These are phyloP conservation scores for Zoysia pacifica DNA, from an alignment of 176 grass and related monocot genomes.

Conservation along the genomic window DNA sequence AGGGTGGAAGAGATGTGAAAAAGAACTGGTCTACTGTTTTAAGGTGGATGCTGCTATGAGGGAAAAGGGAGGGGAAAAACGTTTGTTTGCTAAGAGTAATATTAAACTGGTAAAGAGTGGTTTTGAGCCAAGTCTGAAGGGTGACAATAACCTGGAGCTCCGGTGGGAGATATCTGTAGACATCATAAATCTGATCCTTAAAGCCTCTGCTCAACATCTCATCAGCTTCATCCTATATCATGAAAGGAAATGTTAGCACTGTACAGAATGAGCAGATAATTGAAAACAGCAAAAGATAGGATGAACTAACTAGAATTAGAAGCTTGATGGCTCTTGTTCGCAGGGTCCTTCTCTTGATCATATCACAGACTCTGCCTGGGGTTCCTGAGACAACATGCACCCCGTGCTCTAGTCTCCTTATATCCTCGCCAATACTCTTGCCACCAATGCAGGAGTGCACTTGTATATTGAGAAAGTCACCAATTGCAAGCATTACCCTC, in stretches of 20 bases:
- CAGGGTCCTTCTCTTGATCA: constrained; percentile 87
- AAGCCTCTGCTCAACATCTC: constrained; percentile 94
- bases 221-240: constrained; percentile 87
- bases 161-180: constrained; percentile 86
- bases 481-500: constrained; percentile 73
- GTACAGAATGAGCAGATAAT: background rate
- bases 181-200: constrained; percentile 94
- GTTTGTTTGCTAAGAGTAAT: background rate
- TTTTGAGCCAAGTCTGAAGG: background rate
- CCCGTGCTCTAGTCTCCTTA: constrained; percentile 77
- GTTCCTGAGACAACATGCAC: constrained; percentile 90
- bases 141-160: constrained; percentile 65
- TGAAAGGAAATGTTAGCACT: background rate
- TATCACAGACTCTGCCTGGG: constrained; percentile 77
- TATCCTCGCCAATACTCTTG: constrained; percentile 83
- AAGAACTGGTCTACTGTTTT: background rate
- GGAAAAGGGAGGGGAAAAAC: background rate
- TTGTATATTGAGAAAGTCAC: constrained; percentile 72
- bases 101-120: background rate
- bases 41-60: background rate
- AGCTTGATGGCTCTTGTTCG: constrained; percentile 89
- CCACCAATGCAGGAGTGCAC: constrained; percentile 81
- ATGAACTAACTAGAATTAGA: constrained; percentile 62
- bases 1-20: background rate
- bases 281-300: background rate